Base-by-base conservation (phyloP, 805 yeast genomes). In the Saturnispora ahearnii region DNA sequence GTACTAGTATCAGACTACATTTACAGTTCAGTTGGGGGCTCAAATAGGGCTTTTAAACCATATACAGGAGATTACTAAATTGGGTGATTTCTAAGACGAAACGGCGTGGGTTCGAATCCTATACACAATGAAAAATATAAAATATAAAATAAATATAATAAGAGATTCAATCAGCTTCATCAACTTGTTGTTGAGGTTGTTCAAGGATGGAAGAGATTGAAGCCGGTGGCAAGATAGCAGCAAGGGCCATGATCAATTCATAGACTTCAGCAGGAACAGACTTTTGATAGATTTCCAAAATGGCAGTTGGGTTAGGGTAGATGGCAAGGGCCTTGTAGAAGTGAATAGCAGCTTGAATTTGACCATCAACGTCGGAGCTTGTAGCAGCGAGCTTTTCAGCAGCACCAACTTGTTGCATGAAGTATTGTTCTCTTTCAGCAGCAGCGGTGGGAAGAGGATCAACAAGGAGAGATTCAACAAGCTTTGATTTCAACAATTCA, bases 271-370 rank as follows among this genome's bases (percentile, higher is more conserved):
- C 84, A 47, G 93, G 90, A 56, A 91, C 81, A 48, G 90, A 77
- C 73, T 85, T 85, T 73, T 91, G 96, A 71, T 87, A 91, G 60
- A 91, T 82, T 46, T 84, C 84, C 64, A 93, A 76, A 59, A 93
- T 79, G 61, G 88, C 96, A 50, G 95, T 83, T 52, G 99, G 99
- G 67, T 85, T 84, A 54, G 99, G 98, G 68, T 90, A 91, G 46
- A 89, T 90, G 40, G 87, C 79, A 63, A 93, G 75, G 12, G 97
- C 98, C 68, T 87, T 86, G 78, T 93, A 93, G 77, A 89, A 93
- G 57, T 83, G 78, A 58, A 90, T 73, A 36, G 99, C 98, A 42
- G 97, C 83, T 53, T 84, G 87, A 55, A 84, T 69, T 66, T 85
- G 87, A 57, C 78, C 76, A 56, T 82, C 84, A 54, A 84, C 81